Conservation (phyloP, 331 rosid genomes). For the Quercus tomentella region DNA sequence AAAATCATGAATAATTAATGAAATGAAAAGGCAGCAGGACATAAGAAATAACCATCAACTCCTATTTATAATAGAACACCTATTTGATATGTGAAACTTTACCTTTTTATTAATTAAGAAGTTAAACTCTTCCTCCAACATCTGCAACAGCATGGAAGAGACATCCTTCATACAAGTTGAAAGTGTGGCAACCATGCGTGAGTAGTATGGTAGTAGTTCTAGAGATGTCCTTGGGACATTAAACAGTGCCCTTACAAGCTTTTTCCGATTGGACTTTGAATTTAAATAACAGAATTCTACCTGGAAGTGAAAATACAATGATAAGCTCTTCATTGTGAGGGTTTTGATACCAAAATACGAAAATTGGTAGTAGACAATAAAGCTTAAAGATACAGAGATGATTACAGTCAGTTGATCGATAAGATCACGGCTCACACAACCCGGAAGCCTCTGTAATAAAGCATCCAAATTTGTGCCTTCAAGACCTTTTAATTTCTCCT, state of each 20-base stretch:
- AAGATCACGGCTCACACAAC: conserved; percentile 99
- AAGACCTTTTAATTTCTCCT: conserved; percentile 81
- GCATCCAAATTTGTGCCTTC: conserved; percentile 97
- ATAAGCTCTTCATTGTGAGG: conserved; percentile 14
- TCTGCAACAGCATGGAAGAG: conserved; percentile 72
- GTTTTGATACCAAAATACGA: conserved; percentile 1
- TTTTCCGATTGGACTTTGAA: conserved; percentile 86
- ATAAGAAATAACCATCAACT: conserved; percentile 1
- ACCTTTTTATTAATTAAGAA: conserved; percentile 98
- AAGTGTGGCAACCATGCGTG: conserved; percentile 95
- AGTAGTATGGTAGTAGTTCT: conserved; percentile 86
- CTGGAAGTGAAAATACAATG: conserved; percentile 33
- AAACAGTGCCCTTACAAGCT: conserved; percentile 92
- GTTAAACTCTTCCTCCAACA: conserved; percentile 97
- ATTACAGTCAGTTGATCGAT: conserved; percentile 95
- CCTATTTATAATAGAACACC: conserved; percentile 9
- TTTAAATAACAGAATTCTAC: conserved; percentile 97
- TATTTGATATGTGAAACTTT: background rate
- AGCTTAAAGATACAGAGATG: conserved; percentile 6
- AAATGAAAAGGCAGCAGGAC: conserved; percentile 4
- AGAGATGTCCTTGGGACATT: conserved; percentile 97
- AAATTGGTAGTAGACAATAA: conserved; percentile 6
- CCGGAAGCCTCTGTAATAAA: conserved; percentile 94
- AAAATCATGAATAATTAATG: background rate
- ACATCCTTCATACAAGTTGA: conserved; percentile 99